Evolutionary conservation across 129 eudicot genomes (phyloP).

Genomic region (Chrysanthemum lavandulifolium): DNA sequence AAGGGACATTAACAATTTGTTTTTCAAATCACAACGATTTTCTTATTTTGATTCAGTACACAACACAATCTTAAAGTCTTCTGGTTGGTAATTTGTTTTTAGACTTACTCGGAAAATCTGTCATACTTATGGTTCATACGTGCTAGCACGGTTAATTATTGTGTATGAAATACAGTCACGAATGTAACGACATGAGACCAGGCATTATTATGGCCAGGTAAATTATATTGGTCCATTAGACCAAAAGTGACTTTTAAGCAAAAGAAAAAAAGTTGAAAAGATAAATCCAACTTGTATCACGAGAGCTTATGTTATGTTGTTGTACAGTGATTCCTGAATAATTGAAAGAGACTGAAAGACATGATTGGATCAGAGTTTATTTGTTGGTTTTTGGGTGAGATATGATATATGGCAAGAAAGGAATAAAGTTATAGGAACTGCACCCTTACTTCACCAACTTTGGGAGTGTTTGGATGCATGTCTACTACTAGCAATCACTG

Average conservation of each 20-base stretch:
- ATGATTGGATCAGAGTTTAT: not conserved
- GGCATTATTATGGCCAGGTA: not conserved
- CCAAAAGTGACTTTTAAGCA: not conserved
- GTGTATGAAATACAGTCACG: no score
- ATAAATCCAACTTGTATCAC: slow-evolving; percentile 4
- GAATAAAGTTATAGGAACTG: not conserved
- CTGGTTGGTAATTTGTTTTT: no score
- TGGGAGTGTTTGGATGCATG: no score
- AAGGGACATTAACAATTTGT: no score
- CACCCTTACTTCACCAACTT: not conserved
- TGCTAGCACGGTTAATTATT: no score
- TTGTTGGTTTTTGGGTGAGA: not conserved
- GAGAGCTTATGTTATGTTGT: not conserved
- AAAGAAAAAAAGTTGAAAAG: not conserved
- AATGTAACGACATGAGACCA: no score
- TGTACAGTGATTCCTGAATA: not conserved
- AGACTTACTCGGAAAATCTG: no score
- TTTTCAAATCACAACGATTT: no score
- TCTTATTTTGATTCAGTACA: no score
- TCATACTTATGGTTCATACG: no score
- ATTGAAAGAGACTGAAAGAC: slow-evolving; percentile 5
- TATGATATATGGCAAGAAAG: not conserved
- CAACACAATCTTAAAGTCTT: no score
- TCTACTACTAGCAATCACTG: no score
- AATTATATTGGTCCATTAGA: not conserved